Evolutionary conservation across 163 green algal species (phyloP).

Genomic region (Chloromonas sp.): DNA sequence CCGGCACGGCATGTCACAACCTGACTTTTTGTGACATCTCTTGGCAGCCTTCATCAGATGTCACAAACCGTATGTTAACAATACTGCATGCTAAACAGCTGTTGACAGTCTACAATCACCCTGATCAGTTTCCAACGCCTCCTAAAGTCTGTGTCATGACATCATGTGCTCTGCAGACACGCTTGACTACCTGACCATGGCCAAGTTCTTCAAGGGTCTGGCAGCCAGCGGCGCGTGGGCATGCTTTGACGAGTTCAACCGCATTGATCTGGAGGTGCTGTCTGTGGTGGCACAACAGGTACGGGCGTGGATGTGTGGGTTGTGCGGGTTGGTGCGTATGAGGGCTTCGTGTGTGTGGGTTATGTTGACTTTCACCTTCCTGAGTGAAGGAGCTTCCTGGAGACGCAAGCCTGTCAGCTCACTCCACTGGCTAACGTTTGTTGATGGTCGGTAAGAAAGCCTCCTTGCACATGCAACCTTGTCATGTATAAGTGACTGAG

Average conservation of each 20-base stretch:
- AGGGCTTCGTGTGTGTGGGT: constrained; percentile 3
- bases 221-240: constrained; percentile 58
- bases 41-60: too few species aligned
- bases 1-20: too few species aligned
- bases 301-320: background rate
- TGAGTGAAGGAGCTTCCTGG: background rate
- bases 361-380: background rate
- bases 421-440: too few species aligned
- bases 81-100: background rate
- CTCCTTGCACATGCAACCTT: too few species aligned
- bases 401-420: too few species aligned
- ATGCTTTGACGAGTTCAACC: constrained; percentile 90
- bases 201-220: constrained; percentile 75
- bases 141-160: constrained; percentile 12
- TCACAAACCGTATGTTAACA: too few species aligned
- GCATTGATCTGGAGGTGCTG: constrained; percentile 80
- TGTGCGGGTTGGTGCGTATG: constrained; percentile 23
- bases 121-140: background rate
- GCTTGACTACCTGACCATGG: constrained; percentile 64
- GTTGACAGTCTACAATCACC: background rate
- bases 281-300: constrained; percentile 39
- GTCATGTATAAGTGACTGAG: background rate
- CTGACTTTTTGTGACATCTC: too few species aligned
- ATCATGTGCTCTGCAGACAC: constrained; percentile 27
- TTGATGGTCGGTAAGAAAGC: too few species aligned